Percentiles rank a stretch among this genome's conserved stretches.
These are phyloP conservation scores for Talaromyces pinophilus DNA, from an alignment of 2,329 filamentous ascomycete genomes.

Conservation along the genomic window DNA sequence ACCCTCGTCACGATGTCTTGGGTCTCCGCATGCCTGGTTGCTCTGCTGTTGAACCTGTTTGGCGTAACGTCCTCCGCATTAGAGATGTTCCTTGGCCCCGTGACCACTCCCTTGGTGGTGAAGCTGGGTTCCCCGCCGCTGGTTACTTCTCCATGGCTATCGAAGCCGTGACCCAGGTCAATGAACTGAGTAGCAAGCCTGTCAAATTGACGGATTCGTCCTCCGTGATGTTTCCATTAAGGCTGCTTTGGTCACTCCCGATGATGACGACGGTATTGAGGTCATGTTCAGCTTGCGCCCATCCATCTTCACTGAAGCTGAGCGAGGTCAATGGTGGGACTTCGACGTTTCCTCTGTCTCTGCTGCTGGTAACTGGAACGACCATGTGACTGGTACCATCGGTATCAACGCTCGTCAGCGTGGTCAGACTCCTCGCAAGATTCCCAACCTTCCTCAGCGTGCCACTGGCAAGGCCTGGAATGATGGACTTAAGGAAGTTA, in stretches of 20 bases:
- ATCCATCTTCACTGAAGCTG: conserved; percentile 1
- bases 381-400: conserved; percentile 6
- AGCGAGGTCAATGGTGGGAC: conserved; percentile 4
- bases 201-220: conserved; percentile 3
- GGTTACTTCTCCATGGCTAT: conserved; percentile 15
- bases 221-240: conserved; percentile 24
- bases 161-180: conserved; percentile 7
- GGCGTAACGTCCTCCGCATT: conserved; percentile 18
- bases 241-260: conserved; percentile 3
- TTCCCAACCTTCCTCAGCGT: conserved; percentile 7
- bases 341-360: conserved; percentile 3
- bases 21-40: conserved; percentile 3
- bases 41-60: conserved; percentile 3
- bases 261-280: conserved; percentile 13
- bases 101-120: conserved; percentile 23
- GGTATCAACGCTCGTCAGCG: background rate
- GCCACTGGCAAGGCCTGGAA: conserved; percentile 21
- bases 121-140: conserved; percentile 16
- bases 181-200: background rate
- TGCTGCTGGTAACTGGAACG: conserved; percentile 4
- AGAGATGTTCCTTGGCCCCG: conserved; percentile 16
- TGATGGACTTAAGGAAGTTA: conserved; percentile 1
- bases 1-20: conserved; percentile 16
- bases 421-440: background rate
- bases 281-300: conserved; percentile 2